These are phyloP conservation scores for Thamnidium elegans DNA, from an alignment of 192 early-diverging fungal genomes.

Conservation along the genomic window DNA sequence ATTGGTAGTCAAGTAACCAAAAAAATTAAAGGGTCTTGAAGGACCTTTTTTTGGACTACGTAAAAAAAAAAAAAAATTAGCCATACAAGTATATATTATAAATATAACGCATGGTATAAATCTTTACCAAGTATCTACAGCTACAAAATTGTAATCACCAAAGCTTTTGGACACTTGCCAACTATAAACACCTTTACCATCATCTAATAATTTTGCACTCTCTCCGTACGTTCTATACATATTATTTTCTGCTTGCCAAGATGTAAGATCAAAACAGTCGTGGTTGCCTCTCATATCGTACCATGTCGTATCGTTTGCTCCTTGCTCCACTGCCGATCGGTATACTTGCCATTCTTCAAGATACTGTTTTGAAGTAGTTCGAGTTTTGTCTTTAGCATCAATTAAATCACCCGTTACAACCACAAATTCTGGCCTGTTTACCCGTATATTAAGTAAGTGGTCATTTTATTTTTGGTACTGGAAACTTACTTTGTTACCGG, in stretches of 20 bases:
- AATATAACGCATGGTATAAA: background rate
- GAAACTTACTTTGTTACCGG: constrained; percentile 39
- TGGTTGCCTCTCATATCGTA: constrained; percentile 90
- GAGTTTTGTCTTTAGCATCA: constrained; percentile 72
- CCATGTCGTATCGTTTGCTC: constrained; percentile 56
- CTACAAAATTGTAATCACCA: constrained; percentile 79
- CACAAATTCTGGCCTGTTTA: constrained; percentile 65
- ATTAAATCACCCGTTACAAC: constrained; percentile 84
- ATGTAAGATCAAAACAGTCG: constrained; percentile 81
- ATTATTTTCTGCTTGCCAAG: constrained; percentile 56
- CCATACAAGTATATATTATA: background rate
- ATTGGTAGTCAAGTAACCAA: constrained; percentile 69
- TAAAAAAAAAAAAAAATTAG: background rate
- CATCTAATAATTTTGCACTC: constrained; percentile 25
- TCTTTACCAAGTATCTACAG: constrained; percentile 69
- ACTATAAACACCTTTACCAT: constrained; percentile 47
- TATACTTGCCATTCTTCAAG: constrained; percentile 79
- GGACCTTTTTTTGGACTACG: constrained; percentile 62
- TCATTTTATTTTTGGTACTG: background rate
- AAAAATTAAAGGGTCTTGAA: constrained; percentile 84
- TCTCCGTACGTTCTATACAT: constrained; percentile 56
- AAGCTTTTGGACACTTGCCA: constrained; percentile 59
- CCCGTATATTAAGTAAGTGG: background rate
- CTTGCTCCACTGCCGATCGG: constrained; percentile 50
- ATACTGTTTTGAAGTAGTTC: constrained; percentile 69